Evolutionary conservation across 139 green algal genomes (phyloP), one percentile per base, ranked within the genome.

Genomic region (Chlorella sp.): DNA sequence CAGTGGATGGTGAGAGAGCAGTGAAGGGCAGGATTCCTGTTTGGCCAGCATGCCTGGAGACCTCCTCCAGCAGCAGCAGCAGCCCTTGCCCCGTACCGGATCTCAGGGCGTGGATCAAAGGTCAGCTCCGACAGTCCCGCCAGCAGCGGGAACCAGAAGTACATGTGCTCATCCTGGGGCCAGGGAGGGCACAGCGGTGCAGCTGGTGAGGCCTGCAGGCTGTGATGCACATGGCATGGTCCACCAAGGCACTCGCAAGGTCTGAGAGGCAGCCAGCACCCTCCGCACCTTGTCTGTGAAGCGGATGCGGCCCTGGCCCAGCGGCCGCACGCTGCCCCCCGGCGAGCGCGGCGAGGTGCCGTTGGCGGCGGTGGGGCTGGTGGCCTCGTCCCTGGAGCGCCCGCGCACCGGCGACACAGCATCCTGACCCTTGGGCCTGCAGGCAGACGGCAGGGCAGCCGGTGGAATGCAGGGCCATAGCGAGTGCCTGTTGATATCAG

Each of bases 81-180:
- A 44, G 69, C 32, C 65, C 36, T 36, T 51, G 44, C 7, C 12
- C 1, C 51, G 28, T 55, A 92, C 25, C 97, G 88, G 78, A 99
- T 97, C 83, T 99, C 95, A 0, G 89, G 88, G 16, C 96, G 89
- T 4, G 96, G 95, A 89, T 99, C 97, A 88, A 99, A 99, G 0
- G 97, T 98, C 26, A 99, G 92, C 90, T 99, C 97, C 2, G 90
- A 96, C 30, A 99, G 92, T 4, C 97, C 97, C 26, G 96, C 98
- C 62, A 99, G 94, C 79, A 99, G 90, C 21, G 97, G 97, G 92
- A 99, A 99, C 98, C 98, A 99, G 88, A 98, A 99, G 92, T 98
- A 98, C 82, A 99, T 91, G 85, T 99, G 96, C 83, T 98, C 94
- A 68, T 99, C 70, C 60, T n/a, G 60, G 23, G 5, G 11, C 95